Base-by-base conservation (phyloP, 306 rosid genomes). In the Canavalia ensiformis region DNA sequence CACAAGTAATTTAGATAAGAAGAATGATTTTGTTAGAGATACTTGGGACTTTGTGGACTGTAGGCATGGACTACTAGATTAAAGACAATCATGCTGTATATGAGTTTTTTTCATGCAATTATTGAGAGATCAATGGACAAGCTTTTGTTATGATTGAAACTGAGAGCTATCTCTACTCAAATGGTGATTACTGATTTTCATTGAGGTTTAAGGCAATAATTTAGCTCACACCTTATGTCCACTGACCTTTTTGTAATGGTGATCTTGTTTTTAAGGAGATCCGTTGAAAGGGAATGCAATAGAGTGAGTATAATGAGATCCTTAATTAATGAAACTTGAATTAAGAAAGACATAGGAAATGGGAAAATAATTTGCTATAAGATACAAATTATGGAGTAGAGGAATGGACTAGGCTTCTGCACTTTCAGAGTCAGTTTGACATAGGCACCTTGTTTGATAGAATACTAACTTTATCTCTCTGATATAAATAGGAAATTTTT, bases 81-180 rank as follows among this genome's bases (percentile, higher is more conserved):
- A 56, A 25, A 76, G 47, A 58, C 6, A 58, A 63, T 59, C 9
- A 30, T 51, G 65, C 63, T 51, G 47, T 41, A 12, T 8, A 47
- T 13, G 47, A 68, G 66, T 50, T 84, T 8, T 78, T 77, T 56
- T 54, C 77, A 79, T 69, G 64, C 60, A 75, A 75, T 41, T 75
- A 72, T 55, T 39, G 54, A 56, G 72, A 69, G 49, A 64, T 76
- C 11, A 11, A 69, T 62, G 49, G 51, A 58, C 47, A 73, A 49
- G 58, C 72, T 69, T 75, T 42, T 73, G 28, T 72, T 18, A 44
- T 11, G 51, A 51, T 63, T 33, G 65, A 67, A 51, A 30, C 29
- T 41, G 9, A 56, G 8, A 49, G 47, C 80, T 64, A 10, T 51
- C 70, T 71, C 70, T 11, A 25, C 56, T 72, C 47, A 55, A 60